Base-by-base conservation (phyloP, 139 green algal genomes). In the Picocystis salinarum region DNA sequence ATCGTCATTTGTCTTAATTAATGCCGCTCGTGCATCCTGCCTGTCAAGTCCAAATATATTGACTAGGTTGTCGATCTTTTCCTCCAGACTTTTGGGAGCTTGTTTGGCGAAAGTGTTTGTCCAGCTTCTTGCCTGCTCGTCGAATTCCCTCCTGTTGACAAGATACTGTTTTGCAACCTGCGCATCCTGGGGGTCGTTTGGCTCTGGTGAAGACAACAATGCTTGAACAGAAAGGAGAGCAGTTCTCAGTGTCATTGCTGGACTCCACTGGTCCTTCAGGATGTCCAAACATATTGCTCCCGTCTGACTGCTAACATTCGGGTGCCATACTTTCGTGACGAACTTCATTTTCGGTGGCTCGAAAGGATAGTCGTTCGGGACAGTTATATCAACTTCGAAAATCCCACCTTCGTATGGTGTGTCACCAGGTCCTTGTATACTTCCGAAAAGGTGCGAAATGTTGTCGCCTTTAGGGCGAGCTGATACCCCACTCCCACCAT, bases 281-380 rank as follows among this genome's bases (percentile, higher is more conserved):
- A 75, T 73, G 40, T 75, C 66, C 28, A 75, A 39, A 37, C 66
- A 75, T 25, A 75, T 75, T 6, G 66, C 63, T 6, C 66, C 66
- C 30, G 46, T 71, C 23, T 44, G 19, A 36, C 40, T 61, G 42
- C 28, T 56, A 17, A 75, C 50, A 47, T 75, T 75, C 5, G 66
- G 66, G 28, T 75, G 66, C 27, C 54, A 59, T 10, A 92, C 83
- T 59, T 94, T 94, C 4, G 78, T 95, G 4, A 80, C 57, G 47
- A 98, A 98, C 3, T 61, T 61, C 85, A 98, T 96, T 51, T 93
- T 93, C n/a, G 88, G 88, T 2, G 88, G 83, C 33, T 87, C 79
- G 63, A 95, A 98, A 7, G 88, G 88, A 49, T 98, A 96, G 40
- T 80, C 66, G 20, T 79, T 61, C 3, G 79, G 66, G 62, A 49